These are phyloP conservation scores for Geotrichum carabidarum DNA, from an alignment of 1,139 yeast species.

Conservation along the genomic window DNA sequence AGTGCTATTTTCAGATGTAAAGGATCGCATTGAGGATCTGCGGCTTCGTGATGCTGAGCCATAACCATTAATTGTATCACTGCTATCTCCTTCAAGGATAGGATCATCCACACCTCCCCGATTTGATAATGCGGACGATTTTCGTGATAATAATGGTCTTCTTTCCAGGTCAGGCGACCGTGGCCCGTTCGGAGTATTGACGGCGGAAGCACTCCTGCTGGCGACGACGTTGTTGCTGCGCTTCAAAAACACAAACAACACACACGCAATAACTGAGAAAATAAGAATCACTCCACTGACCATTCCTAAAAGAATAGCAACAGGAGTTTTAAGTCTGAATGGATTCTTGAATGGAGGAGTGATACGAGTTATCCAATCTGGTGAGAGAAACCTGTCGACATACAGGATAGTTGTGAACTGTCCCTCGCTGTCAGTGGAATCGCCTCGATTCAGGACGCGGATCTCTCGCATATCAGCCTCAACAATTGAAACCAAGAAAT, in stretches of 20 bases:
- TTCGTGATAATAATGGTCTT: neutral
- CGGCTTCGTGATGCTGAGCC: neutral
- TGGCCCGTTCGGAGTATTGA: neutral
- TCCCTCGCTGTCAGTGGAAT: conserved; percentile 43
- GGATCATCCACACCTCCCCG: neutral
- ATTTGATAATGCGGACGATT: neutral
- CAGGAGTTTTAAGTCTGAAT: conserved; percentile 33
- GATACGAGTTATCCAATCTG: conserved; percentile 47
- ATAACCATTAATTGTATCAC: neutral
- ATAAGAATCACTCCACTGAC: conserved; percentile 35
- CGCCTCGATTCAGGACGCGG: conserved; percentile 61
- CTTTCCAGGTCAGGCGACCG: neutral
- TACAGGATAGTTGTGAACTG: conserved; percentile 53
- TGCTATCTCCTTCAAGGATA: neutral
- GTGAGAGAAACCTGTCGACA: conserved; percentile 62
- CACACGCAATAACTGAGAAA: conserved; percentile 26
- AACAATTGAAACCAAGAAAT: conserved; percentile 37
- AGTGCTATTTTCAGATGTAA: conserved; percentile 13
- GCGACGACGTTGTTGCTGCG: neutral
- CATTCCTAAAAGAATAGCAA: conserved; percentile 36
- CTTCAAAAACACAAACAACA: conserved; percentile 24
- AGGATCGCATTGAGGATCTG: conserved; percentile 11
- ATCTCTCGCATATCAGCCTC: conserved; percentile 67
- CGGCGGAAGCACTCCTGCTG: neutral
- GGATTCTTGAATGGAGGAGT: conserved; percentile 31